Evolutionary conservation across 805 yeast genomes (phyloP).

Genomic region (Ogataea chonburiensis): DNA sequence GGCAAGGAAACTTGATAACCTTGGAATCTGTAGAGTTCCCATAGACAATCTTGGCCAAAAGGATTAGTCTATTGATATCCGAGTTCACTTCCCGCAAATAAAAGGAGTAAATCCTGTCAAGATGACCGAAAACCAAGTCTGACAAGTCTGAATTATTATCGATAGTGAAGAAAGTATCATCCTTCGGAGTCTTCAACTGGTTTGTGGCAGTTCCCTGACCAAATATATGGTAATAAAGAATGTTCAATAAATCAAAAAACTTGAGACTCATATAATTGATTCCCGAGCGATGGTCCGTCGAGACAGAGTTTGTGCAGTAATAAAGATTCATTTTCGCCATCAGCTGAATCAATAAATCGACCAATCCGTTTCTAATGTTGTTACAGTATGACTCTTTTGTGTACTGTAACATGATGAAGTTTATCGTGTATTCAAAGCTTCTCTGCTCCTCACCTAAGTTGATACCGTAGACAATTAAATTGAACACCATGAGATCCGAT

Average conservation of each 20-base stretch:
- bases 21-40: constrained; percentile 17
- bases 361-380: constrained; percentile 25
- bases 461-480: constrained; percentile 31
- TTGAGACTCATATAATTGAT: constrained; percentile 32
- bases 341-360: constrained; percentile 33
- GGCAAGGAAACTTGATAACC: constrained; percentile 21
- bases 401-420: constrained; percentile 23
- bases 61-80: constrained; percentile 35
- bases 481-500: constrained; percentile 34
- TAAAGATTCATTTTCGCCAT: constrained; percentile 32
- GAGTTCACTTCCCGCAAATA: constrained; percentile 33
- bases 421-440: constrained; percentile 28
- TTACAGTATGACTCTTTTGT: constrained; percentile 16
- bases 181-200: constrained; percentile 20
- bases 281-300: constrained; percentile 24
- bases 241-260: constrained; percentile 29
- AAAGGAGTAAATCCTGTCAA: constrained; percentile 31
- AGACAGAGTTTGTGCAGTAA: constrained; percentile 30
- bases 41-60: constrained; percentile 28
- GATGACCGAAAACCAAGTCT: constrained; percentile 26
- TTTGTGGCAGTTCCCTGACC: constrained; percentile 15
- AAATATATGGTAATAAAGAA: constrained; percentile 26
- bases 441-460: constrained; percentile 25
- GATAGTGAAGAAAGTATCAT: constrained; percentile 15
- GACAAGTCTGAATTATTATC: constrained; percentile 6